Base-by-base conservation (phyloP, 345 rosid genomes). In the Salix udensis region DNA sequence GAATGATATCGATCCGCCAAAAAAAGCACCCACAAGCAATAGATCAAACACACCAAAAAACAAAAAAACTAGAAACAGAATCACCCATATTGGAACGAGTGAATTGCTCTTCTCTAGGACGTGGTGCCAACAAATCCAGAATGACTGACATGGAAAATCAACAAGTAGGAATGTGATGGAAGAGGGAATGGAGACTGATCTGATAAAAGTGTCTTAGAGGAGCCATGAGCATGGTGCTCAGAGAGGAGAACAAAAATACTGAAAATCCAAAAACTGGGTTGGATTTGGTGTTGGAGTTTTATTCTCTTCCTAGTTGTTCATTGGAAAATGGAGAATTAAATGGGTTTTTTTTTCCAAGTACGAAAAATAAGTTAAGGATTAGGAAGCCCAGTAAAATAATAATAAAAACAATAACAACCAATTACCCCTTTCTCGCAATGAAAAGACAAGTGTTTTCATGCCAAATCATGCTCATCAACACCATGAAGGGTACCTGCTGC, bases 401-500 rank as follows among this genome's bases (percentile, higher is more conserved):
- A 58, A 58, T 9, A 53, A 53, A n/a, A 58, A 23, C 9, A 53
- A 53, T 53, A 58, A 58, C 23, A 10, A 55, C 13, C 26, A 55
- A 55, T 58, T 58, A 58, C n/a, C 14, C 14, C 12, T 16, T 55
- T 52, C 50, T 72, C 15, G 48, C 31, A 18, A 5, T 44, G 3
- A 7, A 16, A 53, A 72, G 46, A 15, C 10, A 55, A 36, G 44
- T 4, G 14, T 67, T 26, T 65, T 15, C 80, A 65, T 65, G 66
- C 71, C 13, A 71, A 65, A 52, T 37, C 36, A 34, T 12, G 44
- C 62, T 46, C 21, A 18, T 34, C 21, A n/a, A 65, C 13, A 30
- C 68, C 42, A 53, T n/a, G 21, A 9, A 48, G 16, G 36, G 55
- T 34, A 64, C 76, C 67, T 52, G 71, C 70, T 39, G 62, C 76